Evolutionary conservation across 2,329 filamentous ascomycete species (phyloP).

Genomic region (Ascocoryne sarcoides): DNA sequence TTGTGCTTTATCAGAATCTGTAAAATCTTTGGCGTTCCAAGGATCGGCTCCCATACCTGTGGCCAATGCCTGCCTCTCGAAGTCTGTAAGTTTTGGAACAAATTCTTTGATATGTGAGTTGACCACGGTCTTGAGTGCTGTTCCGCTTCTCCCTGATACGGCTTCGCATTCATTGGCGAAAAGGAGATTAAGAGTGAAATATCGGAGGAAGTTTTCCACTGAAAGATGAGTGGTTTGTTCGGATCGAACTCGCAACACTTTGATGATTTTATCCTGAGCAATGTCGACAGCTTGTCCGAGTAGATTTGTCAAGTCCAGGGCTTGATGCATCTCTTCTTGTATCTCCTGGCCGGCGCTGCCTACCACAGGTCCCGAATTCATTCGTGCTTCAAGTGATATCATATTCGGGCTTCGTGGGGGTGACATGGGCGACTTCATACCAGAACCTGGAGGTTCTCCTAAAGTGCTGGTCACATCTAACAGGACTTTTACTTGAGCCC

Average conservation of each 20-base stretch:
- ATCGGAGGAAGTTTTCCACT: conserved; percentile 64
- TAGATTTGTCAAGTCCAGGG: conserved; percentile 68
- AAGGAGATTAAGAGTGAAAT: conserved; percentile 72
- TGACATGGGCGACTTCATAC: conserved; percentile 11
- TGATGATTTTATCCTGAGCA: conserved; percentile 67
- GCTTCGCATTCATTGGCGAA: conserved; percentile 84
- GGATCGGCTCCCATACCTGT: conserved; percentile 72
- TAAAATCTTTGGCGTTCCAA: conserved; percentile 72
- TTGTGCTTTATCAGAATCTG: conserved; percentile 44
- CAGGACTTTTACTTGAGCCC: conserved; percentile 89
- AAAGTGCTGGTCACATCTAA: conserved; percentile 78
- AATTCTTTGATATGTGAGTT: conserved; percentile 78
- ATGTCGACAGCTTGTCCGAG: conserved; percentile 74
- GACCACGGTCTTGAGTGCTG: conserved; percentile 67
- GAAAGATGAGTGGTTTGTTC: conserved; percentile 64
- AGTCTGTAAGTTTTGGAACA: conserved; percentile 60
- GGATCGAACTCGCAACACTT: conserved; percentile 66
- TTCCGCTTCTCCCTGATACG: conserved; percentile 70
- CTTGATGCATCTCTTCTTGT: conserved; percentile 69
- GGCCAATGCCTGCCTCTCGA: conserved; percentile 65
- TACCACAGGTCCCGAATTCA: conserved; percentile 10
- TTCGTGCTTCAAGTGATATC: conserved; percentile 20
- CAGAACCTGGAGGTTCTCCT: conserved; percentile 13
- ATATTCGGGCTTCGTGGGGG: conserved; percentile 26
- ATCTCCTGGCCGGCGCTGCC: conserved; percentile 28